These are phyloP conservation scores for Ceratobasidium sp. DNA, from an alignment of 1,284 basidiomycete species.

Conservation along the genomic window DNA sequence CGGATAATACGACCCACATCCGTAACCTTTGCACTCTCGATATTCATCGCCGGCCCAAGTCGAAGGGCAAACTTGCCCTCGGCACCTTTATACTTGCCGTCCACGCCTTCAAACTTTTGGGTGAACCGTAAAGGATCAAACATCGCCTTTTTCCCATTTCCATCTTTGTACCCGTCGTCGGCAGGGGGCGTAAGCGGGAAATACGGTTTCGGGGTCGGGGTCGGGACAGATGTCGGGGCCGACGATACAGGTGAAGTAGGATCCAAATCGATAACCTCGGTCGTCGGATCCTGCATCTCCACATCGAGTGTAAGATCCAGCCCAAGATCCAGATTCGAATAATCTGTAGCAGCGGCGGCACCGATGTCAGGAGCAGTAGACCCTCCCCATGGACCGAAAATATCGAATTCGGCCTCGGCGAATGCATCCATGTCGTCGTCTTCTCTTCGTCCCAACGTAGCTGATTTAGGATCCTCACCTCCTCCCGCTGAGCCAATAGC, in stretches of 20 bases:
- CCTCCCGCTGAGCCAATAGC: neutral
- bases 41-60: neutral
- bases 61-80: conserved; percentile 32
- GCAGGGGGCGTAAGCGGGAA: conserved; percentile 34
- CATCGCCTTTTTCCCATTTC: neutral
- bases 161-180: neutral
- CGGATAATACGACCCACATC: neutral
- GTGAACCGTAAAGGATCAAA: conserved; percentile 29
- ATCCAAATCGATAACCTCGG: conserved; percentile 3
- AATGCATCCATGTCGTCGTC: conserved; percentile 28
- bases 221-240: neutral
- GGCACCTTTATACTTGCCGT: conserved; percentile 23
- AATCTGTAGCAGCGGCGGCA: neutral
- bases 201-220: conserved; percentile 23
- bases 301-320: neutral
- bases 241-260: conserved; percentile 5
- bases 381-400: conserved; percentile 12
- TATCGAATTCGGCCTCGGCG: conserved; percentile 16
- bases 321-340: neutral
- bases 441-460: neutral
- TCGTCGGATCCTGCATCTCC: neutral
- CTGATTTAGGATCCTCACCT: neutral
- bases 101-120: conserved; percentile 32
- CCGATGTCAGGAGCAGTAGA: neutral
- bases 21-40: neutral